phyloP scores from a whole-genome alignment of 441 rosid genomes.

The Geranium incanum region DNA sequence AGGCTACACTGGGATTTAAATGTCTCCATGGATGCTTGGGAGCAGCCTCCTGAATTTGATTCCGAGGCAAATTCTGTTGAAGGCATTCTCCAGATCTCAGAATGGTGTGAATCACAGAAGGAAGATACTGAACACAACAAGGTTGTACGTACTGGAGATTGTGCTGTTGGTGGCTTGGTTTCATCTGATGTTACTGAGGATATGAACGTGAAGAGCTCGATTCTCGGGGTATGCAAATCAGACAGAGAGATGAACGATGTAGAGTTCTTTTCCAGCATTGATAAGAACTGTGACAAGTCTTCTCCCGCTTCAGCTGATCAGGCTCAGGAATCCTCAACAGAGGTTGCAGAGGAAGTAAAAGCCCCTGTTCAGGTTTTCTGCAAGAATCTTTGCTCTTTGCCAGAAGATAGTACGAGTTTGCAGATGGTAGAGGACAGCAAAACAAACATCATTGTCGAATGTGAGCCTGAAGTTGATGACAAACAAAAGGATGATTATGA shows the following conservation, averaged over 20 bases:
- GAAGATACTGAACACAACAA: conserved; percentile 18
- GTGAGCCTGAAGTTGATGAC: conserved; percentile 11
- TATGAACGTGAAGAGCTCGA: conserved; percentile 15
- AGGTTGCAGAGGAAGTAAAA: conserved; percentile 9
- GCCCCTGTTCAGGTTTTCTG: conserved; percentile 2
- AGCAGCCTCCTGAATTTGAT: conserved; percentile 29
- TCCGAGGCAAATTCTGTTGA: conserved; percentile 19
- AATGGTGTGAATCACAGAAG: conserved; percentile 11
- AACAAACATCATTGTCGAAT: background rate
- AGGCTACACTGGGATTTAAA: conserved; percentile 50
- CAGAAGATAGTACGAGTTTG: conserved; percentile 8
- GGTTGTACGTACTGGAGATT: background rate
- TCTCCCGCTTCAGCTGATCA: conserved; percentile 11
- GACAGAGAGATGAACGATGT: conserved; percentile 17
- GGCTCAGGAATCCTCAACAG: conserved; percentile 10
- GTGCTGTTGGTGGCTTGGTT: conserved; percentile 14
- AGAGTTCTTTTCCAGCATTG: conserved; percentile 20
- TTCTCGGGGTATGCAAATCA: conserved; percentile 13
- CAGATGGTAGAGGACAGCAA: conserved; percentile 3
- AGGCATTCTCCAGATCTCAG: conserved; percentile 6
- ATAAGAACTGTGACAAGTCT: conserved; percentile 1
- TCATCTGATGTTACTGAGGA: conserved; percentile 21
- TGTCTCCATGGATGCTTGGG: conserved; percentile 52
- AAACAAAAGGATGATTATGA: conserved; percentile 2
- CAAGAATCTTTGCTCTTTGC: conserved; percentile 7